phyloP scores from a whole-genome alignment of 345 rosid species.

The Gossypioides kirkii region DNA sequence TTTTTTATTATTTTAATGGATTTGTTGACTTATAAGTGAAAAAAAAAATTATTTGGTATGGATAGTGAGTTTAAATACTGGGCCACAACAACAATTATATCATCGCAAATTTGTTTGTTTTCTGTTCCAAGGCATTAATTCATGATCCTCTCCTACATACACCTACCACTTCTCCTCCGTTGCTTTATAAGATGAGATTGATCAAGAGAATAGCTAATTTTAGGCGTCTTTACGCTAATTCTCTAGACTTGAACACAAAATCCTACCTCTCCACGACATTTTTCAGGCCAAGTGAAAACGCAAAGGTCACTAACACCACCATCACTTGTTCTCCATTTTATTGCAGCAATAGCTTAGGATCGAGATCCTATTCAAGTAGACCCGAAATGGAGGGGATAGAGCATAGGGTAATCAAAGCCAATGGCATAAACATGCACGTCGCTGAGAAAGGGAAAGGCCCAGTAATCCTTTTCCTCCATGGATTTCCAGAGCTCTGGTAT shows the following conservation, averaged over 20 bases:
- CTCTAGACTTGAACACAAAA: neutral
- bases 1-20: no score
- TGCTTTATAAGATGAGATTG: neutral
- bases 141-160: neutral
- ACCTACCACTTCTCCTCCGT: neutral
- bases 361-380: neutral
- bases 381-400: conserved; percentile 41
- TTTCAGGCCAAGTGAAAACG: neutral
- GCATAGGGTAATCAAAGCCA: conserved; percentile 47
- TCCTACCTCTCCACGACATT: neutral
- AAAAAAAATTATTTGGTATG: no score
- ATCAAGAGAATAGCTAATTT: neutral
- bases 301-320: no score
- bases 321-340: neutral
- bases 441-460: conserved; percentile 68
- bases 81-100: no score
- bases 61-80: no score
- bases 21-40: no score
- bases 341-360: neutral
- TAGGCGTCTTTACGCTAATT: neutral
- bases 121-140: neutral
- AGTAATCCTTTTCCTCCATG: conserved; percentile 61
- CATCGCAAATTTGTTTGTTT: no score
- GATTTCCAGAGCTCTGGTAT: conserved; percentile 88
- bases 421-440: conserved; percentile 69